These are phyloP conservation scores for Annulohypoxylon truncatum DNA, from an alignment of 2,329 filamentous ascomycete species.

Conservation along the genomic window DNA sequence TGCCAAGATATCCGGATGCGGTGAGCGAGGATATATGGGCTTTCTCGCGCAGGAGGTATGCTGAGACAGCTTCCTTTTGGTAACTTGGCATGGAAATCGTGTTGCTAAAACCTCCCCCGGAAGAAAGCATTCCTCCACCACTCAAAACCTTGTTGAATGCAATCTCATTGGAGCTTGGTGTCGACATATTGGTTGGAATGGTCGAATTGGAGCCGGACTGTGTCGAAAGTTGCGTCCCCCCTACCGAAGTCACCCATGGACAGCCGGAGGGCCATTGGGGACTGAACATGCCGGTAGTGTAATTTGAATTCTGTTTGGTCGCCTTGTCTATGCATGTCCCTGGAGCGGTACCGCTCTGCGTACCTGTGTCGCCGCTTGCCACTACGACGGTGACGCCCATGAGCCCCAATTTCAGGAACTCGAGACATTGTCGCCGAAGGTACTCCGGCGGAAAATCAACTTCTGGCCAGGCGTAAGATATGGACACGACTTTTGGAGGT, in stretches of 20 bases:
- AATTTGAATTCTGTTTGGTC: background rate
- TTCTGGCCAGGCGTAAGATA: background rate
- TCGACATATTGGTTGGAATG: background rate
- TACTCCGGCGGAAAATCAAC: background rate
- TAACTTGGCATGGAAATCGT: background rate
- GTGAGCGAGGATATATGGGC: background rate
- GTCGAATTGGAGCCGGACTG: background rate
- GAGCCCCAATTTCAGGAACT: background rate
- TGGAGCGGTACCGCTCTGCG: background rate
- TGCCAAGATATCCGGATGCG: background rate
- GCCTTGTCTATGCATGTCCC: background rate
- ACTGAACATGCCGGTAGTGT: background rate
- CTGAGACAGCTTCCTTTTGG: background rate
- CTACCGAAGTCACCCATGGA: background rate
- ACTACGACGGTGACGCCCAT: background rate
- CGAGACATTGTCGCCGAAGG: background rate
- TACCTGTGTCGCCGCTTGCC: background rate
- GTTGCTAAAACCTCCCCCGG: background rate
- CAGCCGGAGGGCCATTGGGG: background rate
- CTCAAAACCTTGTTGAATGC: background rate
- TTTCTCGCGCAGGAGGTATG: background rate
- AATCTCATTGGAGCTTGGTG: background rate
- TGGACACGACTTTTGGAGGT: background rate
- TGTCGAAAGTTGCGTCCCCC: background rate
- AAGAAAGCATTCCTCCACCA: background rate